Base-by-base conservation (phyloP, 2,329 filamentous ascomycete genomes). In the Pseudocercospora macadamiae region DNA sequence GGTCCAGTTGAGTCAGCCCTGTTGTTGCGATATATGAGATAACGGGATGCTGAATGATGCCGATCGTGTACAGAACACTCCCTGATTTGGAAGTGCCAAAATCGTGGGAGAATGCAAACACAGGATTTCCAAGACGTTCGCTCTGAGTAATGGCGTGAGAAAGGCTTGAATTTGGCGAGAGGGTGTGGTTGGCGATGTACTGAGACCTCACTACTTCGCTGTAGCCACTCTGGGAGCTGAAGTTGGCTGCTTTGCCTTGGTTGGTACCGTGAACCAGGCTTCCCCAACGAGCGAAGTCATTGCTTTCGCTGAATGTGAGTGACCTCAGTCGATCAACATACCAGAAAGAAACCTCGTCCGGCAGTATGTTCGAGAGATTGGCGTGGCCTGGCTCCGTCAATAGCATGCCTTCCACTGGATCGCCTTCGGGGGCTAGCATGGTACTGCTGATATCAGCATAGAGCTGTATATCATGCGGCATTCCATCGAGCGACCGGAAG, bases 101-200 rank as follows among this genome's bases (percentile, higher is more conserved):
- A n/a, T 23, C 44, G 21, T 60, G 57, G n/a, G 34, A 26, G 45
- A 60, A 60, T 4, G 57, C 57, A 34, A 48, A 60, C 7, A 49
- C 57, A 23, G 53, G 53, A 21, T 52, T n/a, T n/a, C n/a, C n/a
- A n/a, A n/a, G n/a, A n/a, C n/a, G n/a, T n/a, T n/a, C n/a, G n/a
- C n/a, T n/a, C n/a, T n/a, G n/a, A n/a, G n/a, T n/a, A n/a, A n/a
- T n/a, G n/a, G n/a, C n/a, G n/a, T n/a, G n/a, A n/a, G n/a, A n/a
- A n/a, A n/a, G n/a, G n/a, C n/a, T n/a, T n/a, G n/a, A n/a, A n/a
- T n/a, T n/a, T n/a, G n/a, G n/a, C 10, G 42, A 19, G 2, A 53
- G 28, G 7, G 6, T 34, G 10, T 32, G 19, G 5, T 34, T 37
- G 8, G 19, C 26, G 9, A 55, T 37, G 25, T 48, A 53, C 9